Evolutionary conservation across 208 protist genomes (phyloP), one percentile per base, ranked within the genome.

Genomic region (Trypanosoma platydactyli): DNA sequence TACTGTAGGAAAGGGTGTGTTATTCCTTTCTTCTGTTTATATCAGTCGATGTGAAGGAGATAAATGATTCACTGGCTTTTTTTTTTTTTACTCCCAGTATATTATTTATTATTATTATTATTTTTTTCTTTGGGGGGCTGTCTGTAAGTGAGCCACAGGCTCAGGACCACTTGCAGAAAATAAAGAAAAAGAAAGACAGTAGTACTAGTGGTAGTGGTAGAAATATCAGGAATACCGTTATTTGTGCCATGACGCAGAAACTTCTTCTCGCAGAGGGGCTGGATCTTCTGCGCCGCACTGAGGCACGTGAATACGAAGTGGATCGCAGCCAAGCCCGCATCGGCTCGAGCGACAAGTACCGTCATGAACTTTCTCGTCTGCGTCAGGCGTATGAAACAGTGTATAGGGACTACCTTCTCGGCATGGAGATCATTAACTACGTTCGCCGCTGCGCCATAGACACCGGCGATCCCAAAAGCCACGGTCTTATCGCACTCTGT

Each of bases 361-460:
- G 77, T 42, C 33, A 54, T 35, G 80, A 94, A 40, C 55, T 92
- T 3, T 64, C 69, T 2, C 69, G 73, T 12, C 73, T 95, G 5
- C 33, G 80, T 41, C 70, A 84, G 49, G 77, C 44, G 55, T 95
- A 95, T 71, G 57, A 73, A 33, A 27, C 25, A 0, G 75, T 92
- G 22, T 91, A 85, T 35, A 61, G 79, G 35, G 61, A 86, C 52
- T 93, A 88, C 63, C 53, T 92, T 15, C 77, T 77, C 15, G 86
- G 77, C 3, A 44, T 91, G 2, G 77, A 91, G 49, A 91, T 95
- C 7, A 41, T 95, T 3, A 93, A 93, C 72, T 79, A 89, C 61
- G 80, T 92, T 12, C 84, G 89, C 41, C 83, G 80, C 70, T 76
- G 52, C 44, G 82, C 77, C 1, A 59, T 87, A 22, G 63, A 70